Evolutionary conservation across 441 rosid species (phyloP), one percentile per base, ranked within the genome.

Genomic region (Theobroma grandiflorum): DNA sequence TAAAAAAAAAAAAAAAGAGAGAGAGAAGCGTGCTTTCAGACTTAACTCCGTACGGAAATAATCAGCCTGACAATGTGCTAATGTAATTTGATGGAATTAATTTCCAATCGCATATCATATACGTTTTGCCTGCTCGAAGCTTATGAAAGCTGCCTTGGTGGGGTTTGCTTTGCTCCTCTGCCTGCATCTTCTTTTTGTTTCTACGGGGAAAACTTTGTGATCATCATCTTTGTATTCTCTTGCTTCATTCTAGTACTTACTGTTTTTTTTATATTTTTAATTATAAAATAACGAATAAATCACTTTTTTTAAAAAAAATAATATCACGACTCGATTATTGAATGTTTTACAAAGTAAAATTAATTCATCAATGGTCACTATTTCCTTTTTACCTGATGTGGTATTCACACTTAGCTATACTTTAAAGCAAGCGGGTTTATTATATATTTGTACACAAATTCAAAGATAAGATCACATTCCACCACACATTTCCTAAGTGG

Each of bases 131-230:
- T 37, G 3, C 4, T 6, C 11, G n/a, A 14, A 15, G 8, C n/a
- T 10, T 8, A 10, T 2, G 45, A 37, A 57, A 55, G 79, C 82
- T 47, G 79, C 82, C 42, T 37, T 20, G 14, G 78, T 80, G 75
- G 82, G 82, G 74, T 65, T 65, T 73, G 26, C 42, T 42, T 79
- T 43, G 35, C 11, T 62, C 10, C 31, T n/a, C 7, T 8, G 26
- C 4, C 47, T 45, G 20, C 50, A 8, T 11, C 35, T 47, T 18
- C 61, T 4, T 76, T 18, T 49, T 38, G 14, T 40, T 50, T 18
- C 0, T 57, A 20, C 8, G 4, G 31, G 58, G 26, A 20, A 57
- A 50, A 50, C 55, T 14, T 50, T 50, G n/a, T 52, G n/a, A 4
- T 52, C 2, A 52, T 4, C 8, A 20, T 20, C 33, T 20, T 57